Percentiles rank a stretch among this genome's conserved stretches.
These are phyloP conservation scores for Fusarium albidum DNA, from an alignment of 2,329 filamentous ascomycete species.

Conservation along the genomic window DNA sequence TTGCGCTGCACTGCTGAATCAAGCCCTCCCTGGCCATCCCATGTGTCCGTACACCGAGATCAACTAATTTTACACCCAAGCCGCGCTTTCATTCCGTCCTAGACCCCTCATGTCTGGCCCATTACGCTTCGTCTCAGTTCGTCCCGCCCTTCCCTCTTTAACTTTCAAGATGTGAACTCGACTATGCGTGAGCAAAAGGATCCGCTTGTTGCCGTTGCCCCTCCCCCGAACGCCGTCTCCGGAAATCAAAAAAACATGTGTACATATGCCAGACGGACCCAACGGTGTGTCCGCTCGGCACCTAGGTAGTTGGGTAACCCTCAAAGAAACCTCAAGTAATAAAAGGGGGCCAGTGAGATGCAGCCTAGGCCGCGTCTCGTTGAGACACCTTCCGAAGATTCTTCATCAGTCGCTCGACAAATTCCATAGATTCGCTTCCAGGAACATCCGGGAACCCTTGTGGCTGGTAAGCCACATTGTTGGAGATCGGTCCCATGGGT, in stretches of 20 bases:
- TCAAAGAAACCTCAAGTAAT: background rate
- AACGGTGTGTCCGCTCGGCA: background rate
- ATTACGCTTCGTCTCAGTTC: conserved; percentile 6
- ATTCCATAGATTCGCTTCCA: conserved; percentile 53
- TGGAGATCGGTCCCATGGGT: background rate
- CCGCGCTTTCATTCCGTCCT: conserved; percentile 7
- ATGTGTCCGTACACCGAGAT: conserved; percentile 10
- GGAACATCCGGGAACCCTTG: conserved; percentile 53
- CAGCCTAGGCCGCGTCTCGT: conserved; percentile 16
- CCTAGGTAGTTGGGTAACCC: conserved; percentile 10
- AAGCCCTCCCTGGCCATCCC: background rate
- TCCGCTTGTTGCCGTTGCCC: background rate
- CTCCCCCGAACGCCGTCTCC: conserved; percentile 25
- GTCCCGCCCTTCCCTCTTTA: background rate
- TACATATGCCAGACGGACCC: background rate
- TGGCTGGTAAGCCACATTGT: conserved; percentile 6
- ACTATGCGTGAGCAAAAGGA: conserved; percentile 8
- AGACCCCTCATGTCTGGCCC: conserved; percentile 10
- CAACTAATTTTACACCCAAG: conserved; percentile 19
- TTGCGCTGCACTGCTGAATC: conserved; percentile 2
- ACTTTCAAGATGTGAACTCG: conserved; percentile 1
- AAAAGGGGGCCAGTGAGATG: background rate
- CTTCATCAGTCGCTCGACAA: conserved; percentile 62
- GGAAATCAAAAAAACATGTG: conserved; percentile 9
- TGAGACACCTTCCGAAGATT: conserved; percentile 55